Evolutionary conservation across 202 grass and related monocot species (phyloP).

Genomic region (Setaria italica): DNA sequence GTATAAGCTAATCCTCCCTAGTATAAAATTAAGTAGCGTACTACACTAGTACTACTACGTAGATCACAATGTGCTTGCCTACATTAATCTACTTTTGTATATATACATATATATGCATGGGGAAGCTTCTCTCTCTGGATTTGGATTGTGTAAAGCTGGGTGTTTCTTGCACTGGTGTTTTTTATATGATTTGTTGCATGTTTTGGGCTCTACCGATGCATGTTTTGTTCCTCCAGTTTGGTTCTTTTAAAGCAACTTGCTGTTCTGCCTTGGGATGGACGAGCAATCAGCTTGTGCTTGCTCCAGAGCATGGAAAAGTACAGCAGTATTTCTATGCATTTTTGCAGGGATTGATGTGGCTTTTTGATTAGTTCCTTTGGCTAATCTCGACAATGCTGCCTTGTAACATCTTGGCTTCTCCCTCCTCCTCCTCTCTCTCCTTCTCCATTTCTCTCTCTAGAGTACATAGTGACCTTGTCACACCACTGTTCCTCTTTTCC

Average conservation of each 20-base stretch:
- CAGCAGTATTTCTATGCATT: constrained; percentile 45
- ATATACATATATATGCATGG: constrained; percentile 46
- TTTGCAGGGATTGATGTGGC: constrained; percentile 48
- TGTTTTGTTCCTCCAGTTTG: constrained; percentile 48
- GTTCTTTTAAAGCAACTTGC: constrained; percentile 50
- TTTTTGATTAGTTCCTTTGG: constrained; percentile 48
- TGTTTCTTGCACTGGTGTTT: constrained; percentile 33
- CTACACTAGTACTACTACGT: neutral
- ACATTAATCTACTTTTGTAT: constrained; percentile 28
- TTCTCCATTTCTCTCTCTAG: constrained; percentile 32
- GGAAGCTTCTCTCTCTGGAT: constrained; percentile 61
- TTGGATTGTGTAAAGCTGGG: constrained; percentile 42
- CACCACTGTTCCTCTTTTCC: constrained; percentile 62
- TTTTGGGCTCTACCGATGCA: constrained; percentile 35
- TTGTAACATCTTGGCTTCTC: constrained; percentile 34
- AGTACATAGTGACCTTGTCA: constrained; percentile 68
- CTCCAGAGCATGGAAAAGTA: constrained; percentile 44
- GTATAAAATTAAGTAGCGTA: constrained; percentile 15
- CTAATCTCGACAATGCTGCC: constrained; percentile 51
- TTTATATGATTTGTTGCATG: constrained; percentile 60
- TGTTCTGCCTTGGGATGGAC: constrained; percentile 52
- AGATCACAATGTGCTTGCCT: constrained; percentile 19
- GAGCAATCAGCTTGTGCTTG: constrained; percentile 50
- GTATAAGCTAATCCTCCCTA: constrained; percentile 1
- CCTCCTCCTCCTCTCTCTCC: constrained; percentile 29